Evolutionary conservation across 2,329 filamentous ascomycete species (phyloP).

Genomic region (Fusarium neocosmosporiellum): DNA sequence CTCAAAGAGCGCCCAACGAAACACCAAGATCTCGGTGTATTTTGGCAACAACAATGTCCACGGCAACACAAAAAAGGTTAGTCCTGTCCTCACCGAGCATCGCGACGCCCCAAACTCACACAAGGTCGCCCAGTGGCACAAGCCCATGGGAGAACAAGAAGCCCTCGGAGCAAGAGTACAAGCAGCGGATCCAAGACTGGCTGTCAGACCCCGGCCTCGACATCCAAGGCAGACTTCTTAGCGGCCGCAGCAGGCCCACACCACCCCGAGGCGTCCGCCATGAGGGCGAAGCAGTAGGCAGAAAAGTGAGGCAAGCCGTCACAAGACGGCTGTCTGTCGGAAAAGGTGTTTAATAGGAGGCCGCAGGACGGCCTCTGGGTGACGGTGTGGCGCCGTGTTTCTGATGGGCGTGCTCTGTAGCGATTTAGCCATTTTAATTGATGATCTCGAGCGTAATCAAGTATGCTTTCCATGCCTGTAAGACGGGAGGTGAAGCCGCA

Average conservation of each 20-base stretch:
- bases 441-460: not conserved
- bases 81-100: not conserved
- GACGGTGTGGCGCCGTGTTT: not conserved
- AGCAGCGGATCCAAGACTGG: constrained; percentile 1
- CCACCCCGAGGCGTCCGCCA: not conserved
- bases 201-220: constrained; percentile 13
- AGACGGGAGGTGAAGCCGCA: not conserved
- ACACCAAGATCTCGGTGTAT: not conserved
- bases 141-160: not conserved
- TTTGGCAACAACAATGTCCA: not conserved
- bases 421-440: not conserved
- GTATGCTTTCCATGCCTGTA: not conserved
- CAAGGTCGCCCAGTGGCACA: not conserved
- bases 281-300: not conserved
- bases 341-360: not conserved
- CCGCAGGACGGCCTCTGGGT: not conserved
- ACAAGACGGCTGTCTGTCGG: not conserved
- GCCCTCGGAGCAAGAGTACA: not conserved
- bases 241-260: not conserved
- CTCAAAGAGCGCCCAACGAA: not conserved
- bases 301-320: not conserved
- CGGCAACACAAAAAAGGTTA: not conserved
- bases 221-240: constrained; percentile 9
- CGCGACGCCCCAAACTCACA: not conserved
- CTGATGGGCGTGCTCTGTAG: not conserved